These are phyloP conservation scores for Mucor lusitanicus DNA, from an alignment of 371 early-diverging fungal species.

Conservation along the genomic window DNA sequence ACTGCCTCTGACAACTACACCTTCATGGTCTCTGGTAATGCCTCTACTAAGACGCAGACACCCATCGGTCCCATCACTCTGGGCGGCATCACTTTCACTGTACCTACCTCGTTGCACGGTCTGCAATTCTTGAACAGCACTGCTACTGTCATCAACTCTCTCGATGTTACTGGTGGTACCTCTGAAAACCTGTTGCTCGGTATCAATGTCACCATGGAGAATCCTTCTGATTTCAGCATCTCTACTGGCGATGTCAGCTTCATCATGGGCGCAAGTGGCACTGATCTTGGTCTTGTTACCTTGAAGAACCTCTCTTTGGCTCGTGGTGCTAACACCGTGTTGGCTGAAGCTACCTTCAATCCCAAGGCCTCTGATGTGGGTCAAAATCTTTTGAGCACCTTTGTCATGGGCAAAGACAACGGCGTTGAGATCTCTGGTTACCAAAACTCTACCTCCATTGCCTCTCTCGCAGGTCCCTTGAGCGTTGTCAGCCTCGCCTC, in stretches of 20 bases:
- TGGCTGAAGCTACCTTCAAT: slow-evolving; percentile 50
- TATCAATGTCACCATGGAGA: slow-evolving; percentile 57
- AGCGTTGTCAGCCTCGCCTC: slow-evolving; percentile 45
- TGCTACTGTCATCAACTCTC: slow-evolving; percentile 56
- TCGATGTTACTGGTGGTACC: slow-evolving; percentile 64
- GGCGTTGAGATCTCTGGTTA: slow-evolving; percentile 50
- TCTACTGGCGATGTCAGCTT: slow-evolving; percentile 55
- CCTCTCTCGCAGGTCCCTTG: slow-evolving; percentile 49
- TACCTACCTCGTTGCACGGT: slow-evolving; percentile 55
- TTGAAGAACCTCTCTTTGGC: slow-evolving; percentile 50
- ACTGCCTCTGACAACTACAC: slow-evolving; percentile 44
- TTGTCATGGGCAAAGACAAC: slow-evolving; percentile 57
- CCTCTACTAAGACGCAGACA: slow-evolving; percentile 54
- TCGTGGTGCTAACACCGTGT: slow-evolving; percentile 55
- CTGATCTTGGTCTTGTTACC: slow-evolving; percentile 52
- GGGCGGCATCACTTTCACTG: slow-evolving; percentile 57
- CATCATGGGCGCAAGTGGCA: slow-evolving; percentile 42
- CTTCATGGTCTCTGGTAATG: slow-evolving; percentile 54
- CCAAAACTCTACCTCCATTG: slow-evolving; percentile 47
- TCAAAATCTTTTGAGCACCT: slow-evolving; percentile 50
- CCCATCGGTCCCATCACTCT: slow-evolving; percentile 62
- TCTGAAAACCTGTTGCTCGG: slow-evolving; percentile 50
- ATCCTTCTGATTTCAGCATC: slow-evolving; percentile 63
- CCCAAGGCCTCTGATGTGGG: slow-evolving; percentile 53
- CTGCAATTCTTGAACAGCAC: slow-evolving; percentile 63